Conservation (phyloP, 2,329 filamentous ascomycete genomes). For the Fusarium drepaniforme region DNA sequence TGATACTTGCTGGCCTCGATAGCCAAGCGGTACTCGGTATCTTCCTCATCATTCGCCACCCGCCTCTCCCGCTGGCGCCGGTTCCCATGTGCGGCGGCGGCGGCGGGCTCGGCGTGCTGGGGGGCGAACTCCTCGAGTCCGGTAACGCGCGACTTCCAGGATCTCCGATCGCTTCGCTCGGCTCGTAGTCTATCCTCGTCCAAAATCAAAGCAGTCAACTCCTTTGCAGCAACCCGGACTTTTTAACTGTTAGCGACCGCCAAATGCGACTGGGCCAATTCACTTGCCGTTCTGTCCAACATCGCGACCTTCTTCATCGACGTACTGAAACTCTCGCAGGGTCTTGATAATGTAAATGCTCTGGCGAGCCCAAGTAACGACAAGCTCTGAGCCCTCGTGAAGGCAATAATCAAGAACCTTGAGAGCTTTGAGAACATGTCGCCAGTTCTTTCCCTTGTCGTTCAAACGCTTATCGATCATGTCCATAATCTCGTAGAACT, state of each 20-base stretch:
- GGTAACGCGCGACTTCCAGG: slow-evolving; percentile 96
- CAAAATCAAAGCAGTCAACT: slow-evolving; percentile 89
- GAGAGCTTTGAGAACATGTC: slow-evolving; percentile 95
- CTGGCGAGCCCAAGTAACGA: slow-evolving; percentile 97
- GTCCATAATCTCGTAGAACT: slow-evolving; percentile 99
- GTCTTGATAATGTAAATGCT: slow-evolving; percentile 99
- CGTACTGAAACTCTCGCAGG: slow-evolving; percentile 94
- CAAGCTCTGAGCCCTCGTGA: slow-evolving; percentile 95
- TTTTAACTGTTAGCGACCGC: slow-evolving; percentile 30
- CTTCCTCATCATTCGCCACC: slow-evolving; percentile 78
- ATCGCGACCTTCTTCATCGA: slow-evolving; percentile 94
- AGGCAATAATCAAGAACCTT: slow-evolving; percentile 99
- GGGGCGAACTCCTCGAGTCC: slow-evolving; percentile 86
- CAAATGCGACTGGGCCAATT: not conserved
- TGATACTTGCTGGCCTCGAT: slow-evolving; percentile 96
- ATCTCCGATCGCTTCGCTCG: slow-evolving; percentile 90
- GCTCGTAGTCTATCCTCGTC: slow-evolving; percentile 93
- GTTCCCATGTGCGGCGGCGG: slow-evolving; percentile 16
- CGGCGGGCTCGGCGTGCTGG: slow-evolving; percentile 53
- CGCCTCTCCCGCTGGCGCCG: slow-evolving; percentile 62
- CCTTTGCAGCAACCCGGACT: slow-evolving; percentile 97
- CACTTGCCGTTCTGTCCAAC: slow-evolving; percentile 93
- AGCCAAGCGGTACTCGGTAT: slow-evolving; percentile 89
- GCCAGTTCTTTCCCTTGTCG: slow-evolving; percentile 99
- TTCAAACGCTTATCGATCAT: slow-evolving; percentile 99